Evolutionary conservation across 371 early-diverging fungal species (phyloP), one percentile per base, ranked within the genome.

Genomic region (Dichotomocladium elegans): DNA sequence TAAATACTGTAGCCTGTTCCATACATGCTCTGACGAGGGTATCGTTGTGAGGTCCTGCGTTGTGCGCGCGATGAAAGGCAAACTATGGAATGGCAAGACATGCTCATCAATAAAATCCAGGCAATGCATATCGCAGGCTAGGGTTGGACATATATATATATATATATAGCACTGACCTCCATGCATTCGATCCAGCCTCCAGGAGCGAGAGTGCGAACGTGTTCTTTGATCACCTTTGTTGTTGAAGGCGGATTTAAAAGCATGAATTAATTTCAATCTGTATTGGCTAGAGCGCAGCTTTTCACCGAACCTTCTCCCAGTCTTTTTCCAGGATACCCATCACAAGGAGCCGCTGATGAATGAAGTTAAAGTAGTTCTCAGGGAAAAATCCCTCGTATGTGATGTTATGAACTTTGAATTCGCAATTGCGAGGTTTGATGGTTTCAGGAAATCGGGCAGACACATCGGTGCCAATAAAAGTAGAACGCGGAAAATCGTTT

Each of bases 401-500:
- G 48, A 83, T 66, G 44, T 83, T 83, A 50, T 72, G 64, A 11
- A 73, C 58, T 19, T 63, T 57, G 54, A 83, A 80, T 17, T 69
- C 60, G 12, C 68, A 68, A 58, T 62, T 62, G 11, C 25, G 21
- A 21, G 62, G 62, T 29, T 53, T 51, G 44, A 57, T 44, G 15
- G 30, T 45, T 25, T 26, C 37, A 8, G 62, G 62, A 53, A 46
- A 62, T 12, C 53, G 53, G 4, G 47, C 44, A 17, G 47, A 42
- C 26, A 52, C 43, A 26, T 62, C 62, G 28, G 53, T 25, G 14
- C 62, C 62, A 28, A 41, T 24, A 40, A 62, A 62, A 15, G 40
- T 31, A 22, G 53, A 48, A 15, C 27, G 49, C 14, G 62, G 62
- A 34, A 44, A 62, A 9, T 34, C 43, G 19, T 51, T 49, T 6